These are phyloP conservation scores for Juglanconis oblonga DNA, from an alignment of 2,329 filamentous ascomycete species.

Conservation along the genomic window DNA sequence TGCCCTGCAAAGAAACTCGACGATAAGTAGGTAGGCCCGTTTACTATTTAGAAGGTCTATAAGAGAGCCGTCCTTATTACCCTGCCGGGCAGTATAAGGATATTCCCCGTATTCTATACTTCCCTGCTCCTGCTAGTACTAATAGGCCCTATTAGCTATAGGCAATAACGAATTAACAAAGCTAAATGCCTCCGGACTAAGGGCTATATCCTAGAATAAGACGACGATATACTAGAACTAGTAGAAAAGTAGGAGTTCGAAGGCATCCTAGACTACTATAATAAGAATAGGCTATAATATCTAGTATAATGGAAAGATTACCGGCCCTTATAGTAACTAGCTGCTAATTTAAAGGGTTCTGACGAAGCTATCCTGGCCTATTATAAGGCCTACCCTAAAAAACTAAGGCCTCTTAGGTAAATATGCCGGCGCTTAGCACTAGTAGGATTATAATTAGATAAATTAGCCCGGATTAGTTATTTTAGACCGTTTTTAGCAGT, in stretches of 20 bases:
- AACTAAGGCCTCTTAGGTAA: too few species aligned
- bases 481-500: too few species aligned
- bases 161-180: neutral
- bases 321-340: neutral
- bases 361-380: too few species aligned
- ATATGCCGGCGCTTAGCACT: too few species aligned
- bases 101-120: slow-evolving; percentile 22
- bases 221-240: neutral
- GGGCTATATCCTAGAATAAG: neutral
- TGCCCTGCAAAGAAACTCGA: slow-evolving; percentile 18
- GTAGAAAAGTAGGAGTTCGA: neutral
- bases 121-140: too few species aligned
- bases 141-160: slow-evolving; percentile 14
- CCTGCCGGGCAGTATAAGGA: too few species aligned
- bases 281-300: slow-evolving; percentile 14
- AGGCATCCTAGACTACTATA: slow-evolving; percentile 16
- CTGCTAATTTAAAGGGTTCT: neutral
- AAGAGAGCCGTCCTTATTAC: too few species aligned
- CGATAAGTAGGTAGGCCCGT: slow-evolving; percentile 20
- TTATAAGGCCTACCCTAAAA: too few species aligned
- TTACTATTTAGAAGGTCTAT: slow-evolving; percentile 18
- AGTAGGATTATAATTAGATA: too few species aligned
- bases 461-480: too few species aligned
- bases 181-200: neutral
- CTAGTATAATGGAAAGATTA: slow-evolving; percentile 21